A percentile compares a stretch with the other conserved stretches of the same genome.
These are phyloP conservation scores for Sphagnum fallax DNA, from an alignment of 228 moss, liverwort and hornwort species.

Conservation along the genomic window DNA sequence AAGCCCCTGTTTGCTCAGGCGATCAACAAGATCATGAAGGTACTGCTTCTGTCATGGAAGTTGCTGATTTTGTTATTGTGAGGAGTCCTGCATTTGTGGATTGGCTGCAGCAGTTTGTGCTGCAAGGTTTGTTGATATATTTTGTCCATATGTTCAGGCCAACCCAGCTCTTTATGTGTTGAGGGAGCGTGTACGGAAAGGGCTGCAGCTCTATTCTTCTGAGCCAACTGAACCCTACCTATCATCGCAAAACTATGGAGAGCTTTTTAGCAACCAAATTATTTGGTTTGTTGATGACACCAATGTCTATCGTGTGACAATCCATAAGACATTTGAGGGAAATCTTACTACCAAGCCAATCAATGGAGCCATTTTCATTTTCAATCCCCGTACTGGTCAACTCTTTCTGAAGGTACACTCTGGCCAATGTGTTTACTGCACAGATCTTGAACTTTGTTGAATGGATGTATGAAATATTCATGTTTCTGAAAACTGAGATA, in stretches of 20 bases:
- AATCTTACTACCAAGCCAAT: conserved; percentile 98
- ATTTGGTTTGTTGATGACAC: conserved; percentile 99
- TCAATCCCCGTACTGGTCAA: conserved; percentile 97
- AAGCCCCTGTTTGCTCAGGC: conserved; percentile 99
- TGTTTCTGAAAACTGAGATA: neutral
- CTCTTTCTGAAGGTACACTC: conserved; percentile 81
- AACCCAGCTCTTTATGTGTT: conserved; percentile 98
- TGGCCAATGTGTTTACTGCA: neutral
- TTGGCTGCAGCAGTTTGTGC: too few relatives aligned
- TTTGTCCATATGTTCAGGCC: conserved; percentile 37
- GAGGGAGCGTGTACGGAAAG: conserved; percentile 98
- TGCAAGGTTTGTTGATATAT: too few relatives aligned
- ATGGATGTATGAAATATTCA: neutral
- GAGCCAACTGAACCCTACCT: conserved; percentile 98
- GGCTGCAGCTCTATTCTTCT: conserved; percentile 92
- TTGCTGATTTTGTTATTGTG: too few relatives aligned
- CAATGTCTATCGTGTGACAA: conserved; percentile 98
- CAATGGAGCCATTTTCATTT: conserved; percentile 97
- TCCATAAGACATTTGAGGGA: conserved; percentile 99
- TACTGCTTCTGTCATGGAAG: neutral
- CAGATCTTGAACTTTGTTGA: neutral
- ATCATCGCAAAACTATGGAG: conserved; percentile 97
- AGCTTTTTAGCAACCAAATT: conserved; percentile 99
- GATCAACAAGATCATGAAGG: conserved; percentile 95
- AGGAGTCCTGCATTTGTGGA: too few relatives aligned